Conservation (phyloP, 257 asterid genomes). For the Voacanga thouarsii region DNA sequence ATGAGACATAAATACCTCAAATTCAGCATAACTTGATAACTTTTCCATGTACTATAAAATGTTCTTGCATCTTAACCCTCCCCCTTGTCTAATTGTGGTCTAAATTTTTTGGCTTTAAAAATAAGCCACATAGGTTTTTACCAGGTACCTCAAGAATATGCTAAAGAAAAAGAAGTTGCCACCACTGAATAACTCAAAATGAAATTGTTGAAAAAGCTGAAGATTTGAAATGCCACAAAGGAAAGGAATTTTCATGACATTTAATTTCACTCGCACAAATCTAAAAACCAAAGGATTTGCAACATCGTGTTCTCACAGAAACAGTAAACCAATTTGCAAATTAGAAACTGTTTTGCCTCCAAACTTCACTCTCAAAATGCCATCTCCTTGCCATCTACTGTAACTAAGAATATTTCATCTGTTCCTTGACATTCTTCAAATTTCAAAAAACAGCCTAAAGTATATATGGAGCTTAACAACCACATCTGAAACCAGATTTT, state of each 20-base stretch:
- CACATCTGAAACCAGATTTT: background rate
- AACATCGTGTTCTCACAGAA: background rate
- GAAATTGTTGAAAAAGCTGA: background rate
- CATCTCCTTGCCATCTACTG: background rate
- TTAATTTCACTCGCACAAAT: background rate
- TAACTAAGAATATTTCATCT: background rate
- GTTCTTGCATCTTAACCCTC: background rate
- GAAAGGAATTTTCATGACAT: background rate
- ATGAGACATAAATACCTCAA: background rate
- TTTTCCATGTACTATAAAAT: background rate
- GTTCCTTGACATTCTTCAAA: background rate
- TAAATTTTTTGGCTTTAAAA: background rate
- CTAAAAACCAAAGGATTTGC: background rate
- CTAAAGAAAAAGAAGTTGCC: background rate
- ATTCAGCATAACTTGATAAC: background rate
- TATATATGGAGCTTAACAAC: background rate
- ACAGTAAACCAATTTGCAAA: background rate
- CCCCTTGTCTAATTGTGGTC: background rate
- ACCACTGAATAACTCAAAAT: background rate
- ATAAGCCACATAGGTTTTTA: background rate
- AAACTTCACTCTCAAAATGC: background rate
- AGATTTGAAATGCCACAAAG: background rate
- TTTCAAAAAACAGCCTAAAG: background rate
- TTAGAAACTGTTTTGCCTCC: background rate
- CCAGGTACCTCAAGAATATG: background rate